Base-by-base conservation (phyloP, 2,329 filamentous ascomycete genomes). In the Emergomyces pasteurianus region DNA sequence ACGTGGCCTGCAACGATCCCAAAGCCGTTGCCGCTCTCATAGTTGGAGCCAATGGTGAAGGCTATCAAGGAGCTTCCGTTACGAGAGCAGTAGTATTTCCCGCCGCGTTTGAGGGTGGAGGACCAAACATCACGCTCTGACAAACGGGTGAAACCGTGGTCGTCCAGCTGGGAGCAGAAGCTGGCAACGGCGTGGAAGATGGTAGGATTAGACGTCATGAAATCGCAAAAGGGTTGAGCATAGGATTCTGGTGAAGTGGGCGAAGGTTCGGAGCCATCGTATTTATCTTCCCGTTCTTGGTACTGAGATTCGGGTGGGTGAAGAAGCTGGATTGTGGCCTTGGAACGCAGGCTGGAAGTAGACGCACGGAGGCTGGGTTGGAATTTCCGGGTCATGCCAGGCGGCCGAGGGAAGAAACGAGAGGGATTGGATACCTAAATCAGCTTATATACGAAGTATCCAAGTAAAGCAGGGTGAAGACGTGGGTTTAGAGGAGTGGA, bases 1-100 rank as follows among this genome's bases (percentile, higher is more conserved):
- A 97, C 88, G 74, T 97, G 94, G 8, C 92, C 92, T 2, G 89
- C 94, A 53, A 97, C 81, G 75, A 96, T 92, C 60, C 87, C 90
- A 57, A 92, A 82, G 55, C 92, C 92, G 69, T 95, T 92, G 9
- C 92, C 92, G 58, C 87, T 82, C 74, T 88, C 81, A 73, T 96
- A 96, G 2, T 86, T 81, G 58, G 83, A 84, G 61, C 92, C 92
- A 60, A 96, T 83, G 3, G 84, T 83, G 75, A 96, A 97, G 8
- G 91, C 89, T 68, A 96, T 89, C 65, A 95, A 74, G 47, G 89
- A 87, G 72, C 86, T 92, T 58, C 88, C 89, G 70, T 97, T 97
- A 62, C 92, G 87, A 26, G 87, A 87, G 31, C 87, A 83, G 72
- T 86, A 96, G 81, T 96, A 97, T 75, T 94, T 95, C 58, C 91